These are phyloP conservation scores for Coemansia sp. DNA, from an alignment of 192 early-diverging fungal genomes.

Conservation along the genomic window DNA sequence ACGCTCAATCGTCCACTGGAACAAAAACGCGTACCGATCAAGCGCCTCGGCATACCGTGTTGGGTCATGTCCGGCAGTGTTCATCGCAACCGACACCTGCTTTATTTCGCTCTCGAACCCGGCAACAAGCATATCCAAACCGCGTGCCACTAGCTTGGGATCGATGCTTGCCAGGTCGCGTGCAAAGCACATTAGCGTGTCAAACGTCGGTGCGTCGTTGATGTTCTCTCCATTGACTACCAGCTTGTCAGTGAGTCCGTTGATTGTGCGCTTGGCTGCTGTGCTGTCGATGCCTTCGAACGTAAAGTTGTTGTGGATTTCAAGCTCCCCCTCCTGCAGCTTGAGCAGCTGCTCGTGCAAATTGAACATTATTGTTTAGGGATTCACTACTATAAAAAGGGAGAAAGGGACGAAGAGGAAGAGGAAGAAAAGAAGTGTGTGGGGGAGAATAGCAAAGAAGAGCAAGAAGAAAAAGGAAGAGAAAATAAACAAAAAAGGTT, in stretches of 20 bases:
- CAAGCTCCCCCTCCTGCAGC: conserved; percentile 59
- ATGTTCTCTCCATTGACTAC: conserved; percentile 43
- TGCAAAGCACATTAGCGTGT: conserved; percentile 43
- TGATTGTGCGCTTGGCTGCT: conserved; percentile 52
- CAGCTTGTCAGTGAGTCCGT: conserved; percentile 56
- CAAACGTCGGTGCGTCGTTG: conserved; percentile 30
- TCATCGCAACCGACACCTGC: conserved; percentile 61
- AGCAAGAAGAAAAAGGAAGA: neutral
- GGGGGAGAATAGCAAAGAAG: conserved; percentile 5
- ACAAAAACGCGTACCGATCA: conserved; percentile 81
- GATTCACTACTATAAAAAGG: neutral
- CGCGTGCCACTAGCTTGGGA: conserved; percentile 55
- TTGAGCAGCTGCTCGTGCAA: conserved; percentile 63
- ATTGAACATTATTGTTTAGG: conserved; percentile 43
- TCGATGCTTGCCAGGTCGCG: conserved; percentile 52
- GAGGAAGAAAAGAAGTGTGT: neutral
- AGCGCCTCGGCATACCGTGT: conserved; percentile 64
- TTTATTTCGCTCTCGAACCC: conserved; percentile 68
- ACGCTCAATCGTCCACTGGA: conserved; percentile 77
- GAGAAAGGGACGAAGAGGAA: neutral
- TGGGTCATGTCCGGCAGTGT: conserved; percentile 67
- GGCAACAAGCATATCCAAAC: conserved; percentile 72
- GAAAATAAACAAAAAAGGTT: neutral
- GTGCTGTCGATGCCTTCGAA: conserved; percentile 39
- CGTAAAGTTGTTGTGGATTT: conserved; percentile 41